Evolutionary conservation across 176 grass and related monocot genomes (phyloP).

Genomic region (Saccharum officinarum): DNA sequence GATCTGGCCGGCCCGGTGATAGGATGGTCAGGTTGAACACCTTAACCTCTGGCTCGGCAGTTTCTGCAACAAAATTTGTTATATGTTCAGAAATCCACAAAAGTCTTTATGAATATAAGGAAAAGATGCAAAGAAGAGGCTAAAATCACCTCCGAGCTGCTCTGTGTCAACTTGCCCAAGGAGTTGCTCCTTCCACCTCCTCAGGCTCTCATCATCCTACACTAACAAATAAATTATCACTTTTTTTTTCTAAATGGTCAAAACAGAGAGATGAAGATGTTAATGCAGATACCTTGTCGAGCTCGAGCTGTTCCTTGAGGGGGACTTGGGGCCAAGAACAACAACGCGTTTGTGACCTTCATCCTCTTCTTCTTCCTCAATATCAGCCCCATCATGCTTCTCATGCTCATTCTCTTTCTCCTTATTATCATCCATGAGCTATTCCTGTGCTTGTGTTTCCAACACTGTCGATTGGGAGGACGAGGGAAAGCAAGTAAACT

Average conservation of each 20-base stretch:
- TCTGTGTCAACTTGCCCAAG: conserved; percentile 76
- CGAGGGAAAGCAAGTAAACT: neutral
- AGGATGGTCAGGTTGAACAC: conserved; percentile 78
- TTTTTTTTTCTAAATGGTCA: neutral
- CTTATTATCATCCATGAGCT: conserved; percentile 44
- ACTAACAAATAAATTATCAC: neutral
- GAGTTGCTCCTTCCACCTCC: conserved; percentile 92
- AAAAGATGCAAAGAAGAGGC: neutral
- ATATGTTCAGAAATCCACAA: neutral
- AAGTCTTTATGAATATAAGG: neutral
- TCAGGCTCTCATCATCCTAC: conserved; percentile 87
- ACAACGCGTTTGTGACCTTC: conserved; percentile 58
- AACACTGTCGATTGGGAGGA: neutral
- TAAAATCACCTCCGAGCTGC: conserved; percentile 67
- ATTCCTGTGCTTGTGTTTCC: neutral
- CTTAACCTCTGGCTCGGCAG: conserved; percentile 74
- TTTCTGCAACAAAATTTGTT: conserved; percentile 46
- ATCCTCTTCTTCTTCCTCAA: conserved; percentile 58
- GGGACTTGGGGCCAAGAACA: conserved; percentile 66
- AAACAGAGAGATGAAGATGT: neutral
- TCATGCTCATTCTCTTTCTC: conserved; percentile 26
- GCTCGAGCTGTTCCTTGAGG: conserved; percentile 90
- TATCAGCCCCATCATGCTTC: conserved; percentile 45
- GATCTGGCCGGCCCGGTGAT: conserved; percentile 50
- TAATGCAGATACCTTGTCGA: conserved; percentile 59